Evolutionary conservation across 176 grass and related monocot species (phyloP), one percentile per base, ranked within the genome.

Genomic region (Triticum urartu): DNA sequence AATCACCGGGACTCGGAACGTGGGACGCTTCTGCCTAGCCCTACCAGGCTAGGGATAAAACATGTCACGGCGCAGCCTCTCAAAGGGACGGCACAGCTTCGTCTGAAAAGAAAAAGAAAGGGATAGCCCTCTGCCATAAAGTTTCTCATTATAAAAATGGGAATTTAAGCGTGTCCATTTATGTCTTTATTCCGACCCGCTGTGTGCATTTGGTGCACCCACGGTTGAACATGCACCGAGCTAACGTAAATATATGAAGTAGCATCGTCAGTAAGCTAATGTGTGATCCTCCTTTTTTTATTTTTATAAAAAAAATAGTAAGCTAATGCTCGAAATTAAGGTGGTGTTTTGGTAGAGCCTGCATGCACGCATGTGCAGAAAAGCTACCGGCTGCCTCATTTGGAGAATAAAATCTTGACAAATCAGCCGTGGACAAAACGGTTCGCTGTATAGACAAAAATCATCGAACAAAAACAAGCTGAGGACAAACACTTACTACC

Each of bases 401-500:
- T 43, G 17, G 54, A 7, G 84, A 90, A 79, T 21, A 66, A 90
- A 83, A 83, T 87, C 64, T 73, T 3, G 2, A 85, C 79, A 78
- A 79, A 78, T 11, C 6, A 32, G 52, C 52, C 39, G 15, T 10
- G 32, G 72, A 76, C 28, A 82, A 86, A 78, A 56, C 4, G 52
- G 22, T 13, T 7, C 1, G 11, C 9, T 1, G 3, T 25, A 43
- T 43, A 11, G 66, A 83, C 79, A 90, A 82, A 28, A 36, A 47
- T 42, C 14, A 42, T 77, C 8, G 32, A 5, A 48, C 30, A 30
- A 58, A 82, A 80, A 77, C 7, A 39, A 34, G 32, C 35, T 20
- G 3, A 35, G 13, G 9, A 42, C 42, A 24, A 32, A 22, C n/a
- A 6, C 25, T 28, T 18, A 1, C 20, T 18, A 1, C 20, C n/a